phyloP scores from a whole-genome alignment of 768 basidiomycete species.

The Gymnopilus dilepis region DNA sequence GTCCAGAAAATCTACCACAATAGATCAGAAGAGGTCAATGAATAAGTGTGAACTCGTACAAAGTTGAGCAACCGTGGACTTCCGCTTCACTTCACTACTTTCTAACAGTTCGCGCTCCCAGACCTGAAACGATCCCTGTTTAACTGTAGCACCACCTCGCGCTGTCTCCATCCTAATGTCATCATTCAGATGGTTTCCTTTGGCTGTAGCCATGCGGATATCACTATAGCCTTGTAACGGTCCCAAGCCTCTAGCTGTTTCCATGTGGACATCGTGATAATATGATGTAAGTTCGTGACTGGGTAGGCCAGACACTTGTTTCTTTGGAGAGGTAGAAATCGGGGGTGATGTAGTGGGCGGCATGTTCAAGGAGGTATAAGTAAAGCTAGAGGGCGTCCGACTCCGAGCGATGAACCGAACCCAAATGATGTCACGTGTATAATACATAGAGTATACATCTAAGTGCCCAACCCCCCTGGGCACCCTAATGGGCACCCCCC shows the following conservation, averaged over 20 bases:
- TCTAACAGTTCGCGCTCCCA: slow-evolving; percentile 90
- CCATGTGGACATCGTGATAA: slow-evolving; percentile 75
- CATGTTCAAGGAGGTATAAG: neutral
- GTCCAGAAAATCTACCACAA: slow-evolving; percentile 85
- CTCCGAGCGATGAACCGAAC: neutral
- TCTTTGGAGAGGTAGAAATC: slow-evolving; percentile 29
- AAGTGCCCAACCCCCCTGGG: no score
- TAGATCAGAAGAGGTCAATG: slow-evolving; percentile 7
- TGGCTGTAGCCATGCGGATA: slow-evolving; percentile 70
- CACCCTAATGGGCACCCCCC: no score
- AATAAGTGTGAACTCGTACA: slow-evolving; percentile 56
- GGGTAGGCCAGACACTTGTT: slow-evolving; percentile 36
- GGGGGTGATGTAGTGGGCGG: neutral
- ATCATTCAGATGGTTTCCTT: slow-evolving; percentile 46
- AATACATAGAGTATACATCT: neutral
- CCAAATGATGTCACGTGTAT: neutral
- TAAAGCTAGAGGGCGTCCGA: neutral
- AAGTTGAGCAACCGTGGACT: slow-evolving; percentile 96
- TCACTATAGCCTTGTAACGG: slow-evolving; percentile 41
- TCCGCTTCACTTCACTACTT: slow-evolving; percentile 87
- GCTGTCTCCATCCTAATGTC: slow-evolving; percentile 79
- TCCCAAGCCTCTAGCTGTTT: slow-evolving; percentile 70
- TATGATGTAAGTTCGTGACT: slow-evolving; percentile 27
- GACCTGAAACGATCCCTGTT: slow-evolving; percentile 61
- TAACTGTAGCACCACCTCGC: slow-evolving; percentile 56